phyloP scores from a whole-genome alignment of 345 rosid genomes.

The Populus nigra region DNA sequence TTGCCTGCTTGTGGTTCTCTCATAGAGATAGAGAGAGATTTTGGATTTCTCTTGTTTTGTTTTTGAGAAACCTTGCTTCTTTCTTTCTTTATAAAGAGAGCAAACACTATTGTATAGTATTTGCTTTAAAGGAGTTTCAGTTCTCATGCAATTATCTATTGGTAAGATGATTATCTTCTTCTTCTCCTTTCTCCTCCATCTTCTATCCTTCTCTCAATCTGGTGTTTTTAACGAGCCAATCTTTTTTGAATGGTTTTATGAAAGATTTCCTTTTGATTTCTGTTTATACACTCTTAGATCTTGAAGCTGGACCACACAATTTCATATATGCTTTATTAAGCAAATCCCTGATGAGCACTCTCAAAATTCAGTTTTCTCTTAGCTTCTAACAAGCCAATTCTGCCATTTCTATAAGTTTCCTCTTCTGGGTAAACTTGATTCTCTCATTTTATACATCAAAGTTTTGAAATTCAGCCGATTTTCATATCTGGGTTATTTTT shows the following conservation, averaged over 20 bases:
- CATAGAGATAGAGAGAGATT: neutral
- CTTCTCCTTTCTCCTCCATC: neutral
- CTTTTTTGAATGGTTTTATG: neutral
- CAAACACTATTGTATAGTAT: neutral
- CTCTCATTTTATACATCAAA: neutral
- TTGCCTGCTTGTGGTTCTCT: neutral
- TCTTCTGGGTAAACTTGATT: neutral
- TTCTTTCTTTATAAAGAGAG: neutral
- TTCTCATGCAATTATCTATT: constrained; percentile 21
- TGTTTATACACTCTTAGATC: constrained; percentile 3
- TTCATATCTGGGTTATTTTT: constrained; percentile 1
- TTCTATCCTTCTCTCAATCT: neutral
- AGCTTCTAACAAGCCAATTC: neutral
- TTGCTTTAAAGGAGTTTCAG: neutral
- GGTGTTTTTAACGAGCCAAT: neutral
- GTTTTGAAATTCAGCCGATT: neutral
- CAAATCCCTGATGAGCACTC: neutral
- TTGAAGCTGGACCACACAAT: neutral
- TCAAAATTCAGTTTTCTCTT: neutral
- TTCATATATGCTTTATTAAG: neutral
- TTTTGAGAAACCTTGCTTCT: neutral
- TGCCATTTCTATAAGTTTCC: neutral
- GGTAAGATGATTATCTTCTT: constrained; percentile 7
- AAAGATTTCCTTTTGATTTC: neutral
- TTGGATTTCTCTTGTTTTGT: constrained; percentile 2